Conservation (phyloP, 164 flowering plant genomes). For the Piper betle region DNA sequence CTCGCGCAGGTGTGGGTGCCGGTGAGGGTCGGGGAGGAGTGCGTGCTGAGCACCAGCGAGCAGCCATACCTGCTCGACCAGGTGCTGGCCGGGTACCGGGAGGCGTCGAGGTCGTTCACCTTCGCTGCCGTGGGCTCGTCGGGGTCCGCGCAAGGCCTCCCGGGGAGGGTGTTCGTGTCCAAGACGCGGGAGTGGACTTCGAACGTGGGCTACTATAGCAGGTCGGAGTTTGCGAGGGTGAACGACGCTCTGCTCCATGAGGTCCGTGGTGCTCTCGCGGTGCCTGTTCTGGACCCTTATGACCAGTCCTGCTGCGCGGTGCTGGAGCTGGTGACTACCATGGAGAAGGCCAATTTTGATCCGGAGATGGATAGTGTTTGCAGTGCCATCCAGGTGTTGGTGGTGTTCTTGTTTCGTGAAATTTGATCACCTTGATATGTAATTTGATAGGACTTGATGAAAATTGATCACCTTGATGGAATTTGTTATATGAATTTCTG, state of each 20-base stretch:
- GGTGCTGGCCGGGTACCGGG: conserved; percentile 62
- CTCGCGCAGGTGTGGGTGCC: conserved; percentile 91
- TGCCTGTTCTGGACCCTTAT: conserved; percentile 48
- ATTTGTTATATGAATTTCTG: too few species aligned
- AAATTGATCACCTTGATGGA: too few species aligned
- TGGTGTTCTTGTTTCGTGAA: too few species aligned
- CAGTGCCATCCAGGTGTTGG: conserved; percentile 56
- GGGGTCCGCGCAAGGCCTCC: conserved; percentile 54
- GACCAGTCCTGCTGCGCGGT: conserved; percentile 68
- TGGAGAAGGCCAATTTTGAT: conserved; percentile 59
- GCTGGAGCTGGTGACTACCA: conserved; percentile 62
- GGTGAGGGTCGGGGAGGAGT: conserved; percentile 36
- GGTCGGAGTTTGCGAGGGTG: conserved; percentile 52
- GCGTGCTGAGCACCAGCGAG: conserved; percentile 52
- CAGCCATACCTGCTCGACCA: conserved; percentile 77
- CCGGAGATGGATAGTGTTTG: conserved; percentile 63
- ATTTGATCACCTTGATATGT: too few species aligned
- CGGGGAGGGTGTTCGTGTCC: conserved; percentile 78
- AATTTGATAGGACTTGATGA: too few species aligned
- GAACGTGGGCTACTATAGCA: conserved; percentile 48
- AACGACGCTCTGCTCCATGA: conserved; percentile 50
- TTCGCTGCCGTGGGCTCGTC: conserved; percentile 43
- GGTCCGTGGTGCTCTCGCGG: conserved; percentile 75
- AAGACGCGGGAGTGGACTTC: conserved; percentile 82
- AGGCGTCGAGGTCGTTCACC: conserved; percentile 58